Base-by-base conservation (phyloP, 306 rosid species). In the Pueraria montana region DNA sequence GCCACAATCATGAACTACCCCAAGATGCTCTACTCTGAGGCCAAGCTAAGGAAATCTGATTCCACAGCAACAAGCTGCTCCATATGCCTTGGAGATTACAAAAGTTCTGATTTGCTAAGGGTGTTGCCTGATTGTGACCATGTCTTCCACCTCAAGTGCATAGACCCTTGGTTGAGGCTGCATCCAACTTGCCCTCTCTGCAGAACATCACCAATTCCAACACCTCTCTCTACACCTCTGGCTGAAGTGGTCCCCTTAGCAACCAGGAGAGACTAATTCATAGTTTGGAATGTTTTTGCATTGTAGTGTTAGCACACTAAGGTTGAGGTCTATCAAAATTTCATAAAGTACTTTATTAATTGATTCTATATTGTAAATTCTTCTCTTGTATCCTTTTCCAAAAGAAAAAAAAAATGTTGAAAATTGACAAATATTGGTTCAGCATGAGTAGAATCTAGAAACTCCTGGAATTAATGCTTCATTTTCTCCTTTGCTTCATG, bases 161-260 rank as follows among this genome's bases (percentile, higher is more conserved):
- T 95, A 6, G 99, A 95, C 65, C 98, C 96, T 0, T 95, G 99
- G 99, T 53, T 95, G 75, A 87, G 97, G 82, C 13, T 93, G 83
- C 83, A 93, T 72, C 99, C 99, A 0, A 88, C 97, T 0, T 95
- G 99, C 79, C 99, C 99, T 8, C 88, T 96, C 17, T 96, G 99
- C 78, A 90, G 99, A 85, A 91, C 97, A 0, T 96, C 99, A 7
- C 99, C 98, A 12, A 70, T 90, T 11, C 98, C 97, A 4, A 96
- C 99, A 18, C 99, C 99, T 3, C 83, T 93, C 40, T 90, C 99
- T 0, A 93, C 99, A 8, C 99, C 99, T 81, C 89, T 92, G 58
- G 96, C 97, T 30, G 99, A 96, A 88, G 97, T 93, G 58, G 94
- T 91, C 79, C 96, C 99, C 6, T 67, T 96, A 76, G 93, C 99